Evolutionary conservation across 2,329 filamentous ascomycete genomes (phyloP).

Genomic region (Xylaria sp.): DNA sequence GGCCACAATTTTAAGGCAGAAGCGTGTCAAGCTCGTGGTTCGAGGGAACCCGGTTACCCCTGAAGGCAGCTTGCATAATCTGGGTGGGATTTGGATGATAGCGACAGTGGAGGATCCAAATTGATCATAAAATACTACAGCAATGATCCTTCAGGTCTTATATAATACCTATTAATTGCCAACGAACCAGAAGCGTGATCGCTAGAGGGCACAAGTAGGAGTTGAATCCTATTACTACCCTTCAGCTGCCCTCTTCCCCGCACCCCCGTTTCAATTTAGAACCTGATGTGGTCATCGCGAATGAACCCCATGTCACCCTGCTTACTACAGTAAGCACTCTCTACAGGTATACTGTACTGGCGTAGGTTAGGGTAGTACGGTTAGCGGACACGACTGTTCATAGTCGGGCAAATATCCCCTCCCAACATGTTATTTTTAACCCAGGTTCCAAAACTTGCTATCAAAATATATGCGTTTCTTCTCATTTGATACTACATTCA

Average conservation of each 20-base stretch:
- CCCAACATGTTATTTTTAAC: too few species aligned
- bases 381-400: too few species aligned
- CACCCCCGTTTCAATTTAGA: neutral
- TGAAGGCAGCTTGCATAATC: neutral
- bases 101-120: conserved; percentile 1
- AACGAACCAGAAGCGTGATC: neutral
- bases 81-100: conserved; percentile 5
- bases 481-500: too few species aligned
- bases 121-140: neutral
- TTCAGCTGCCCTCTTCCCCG: neutral
- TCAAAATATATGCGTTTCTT: too few species aligned
- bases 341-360: neutral
- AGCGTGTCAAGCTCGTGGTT: neutral
- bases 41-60: neutral
- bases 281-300: neutral
- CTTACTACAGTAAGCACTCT: neutral
- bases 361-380: neutral
- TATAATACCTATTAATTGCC: neutral
- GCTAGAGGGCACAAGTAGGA: neutral
- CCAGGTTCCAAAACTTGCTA: too few species aligned
- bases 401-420: too few species aligned
- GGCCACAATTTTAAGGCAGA: neutral
- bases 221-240: conserved; percentile 12
- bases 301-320: neutral
- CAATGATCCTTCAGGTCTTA: neutral